Evolutionary conservation across 148 eudicot species (phyloP).

Genomic region (Oxyria digyna): DNA sequence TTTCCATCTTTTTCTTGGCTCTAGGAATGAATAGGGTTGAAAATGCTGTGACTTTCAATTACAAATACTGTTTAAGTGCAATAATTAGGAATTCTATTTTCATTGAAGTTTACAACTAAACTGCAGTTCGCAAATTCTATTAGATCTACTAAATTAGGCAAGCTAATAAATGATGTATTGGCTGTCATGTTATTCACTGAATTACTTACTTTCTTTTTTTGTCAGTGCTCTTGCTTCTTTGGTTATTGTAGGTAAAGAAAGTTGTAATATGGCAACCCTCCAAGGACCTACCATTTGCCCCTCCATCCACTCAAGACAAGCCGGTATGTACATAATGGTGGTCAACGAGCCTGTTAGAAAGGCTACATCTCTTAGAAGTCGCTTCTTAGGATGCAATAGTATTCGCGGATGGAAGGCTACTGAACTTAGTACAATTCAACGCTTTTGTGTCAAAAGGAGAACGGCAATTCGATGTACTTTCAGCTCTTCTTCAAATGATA

Average conservation of each 20-base stretch:
- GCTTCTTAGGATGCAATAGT: constrained; percentile 41
- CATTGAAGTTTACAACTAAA: background rate
- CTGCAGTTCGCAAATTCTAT: background rate
- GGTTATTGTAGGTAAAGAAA: background rate
- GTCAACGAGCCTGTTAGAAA: constrained; percentile 30
- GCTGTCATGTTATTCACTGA: background rate
- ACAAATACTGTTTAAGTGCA: background rate
- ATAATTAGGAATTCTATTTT: background rate
- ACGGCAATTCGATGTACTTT: constrained; percentile 35
- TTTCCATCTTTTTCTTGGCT: no score
- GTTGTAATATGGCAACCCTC: constrained; percentile 50
- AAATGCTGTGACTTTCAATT: background rate
- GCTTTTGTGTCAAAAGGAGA: constrained; percentile 17
- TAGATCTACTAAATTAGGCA: background rate
- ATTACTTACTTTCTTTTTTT: background rate
- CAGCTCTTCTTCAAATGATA: constrained; percentile 59
- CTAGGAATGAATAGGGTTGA: no score
- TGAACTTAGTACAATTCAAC: constrained; percentile 17
- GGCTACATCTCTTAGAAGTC: constrained; percentile 30
- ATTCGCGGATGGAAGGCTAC: constrained; percentile 19
- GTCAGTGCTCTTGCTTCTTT: background rate
- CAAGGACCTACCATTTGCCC: constrained; percentile 75
- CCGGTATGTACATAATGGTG: constrained; percentile 27
- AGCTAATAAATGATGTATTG: background rate
- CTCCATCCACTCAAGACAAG: constrained; percentile 45